Conservation (phyloP, 495 filamentous ascomycete species). For the Chaetomium cochliodes region DNA sequence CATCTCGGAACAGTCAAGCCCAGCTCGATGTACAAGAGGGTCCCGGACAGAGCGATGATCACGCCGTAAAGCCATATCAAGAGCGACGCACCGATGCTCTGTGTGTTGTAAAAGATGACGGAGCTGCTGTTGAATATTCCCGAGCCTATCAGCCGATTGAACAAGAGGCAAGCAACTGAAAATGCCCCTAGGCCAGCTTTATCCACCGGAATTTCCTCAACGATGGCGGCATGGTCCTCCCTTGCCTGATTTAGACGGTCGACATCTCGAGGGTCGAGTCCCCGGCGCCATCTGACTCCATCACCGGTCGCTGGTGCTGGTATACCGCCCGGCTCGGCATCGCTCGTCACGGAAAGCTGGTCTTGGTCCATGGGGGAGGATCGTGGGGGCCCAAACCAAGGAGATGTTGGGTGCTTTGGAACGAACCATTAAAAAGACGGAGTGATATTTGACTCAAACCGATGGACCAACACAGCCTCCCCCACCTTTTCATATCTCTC, state of each 20-base stretch:
- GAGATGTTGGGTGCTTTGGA: too few species aligned
- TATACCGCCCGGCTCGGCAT: neutral
- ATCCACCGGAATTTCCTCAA: slow-evolving; percentile 26
- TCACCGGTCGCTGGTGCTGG: neutral
- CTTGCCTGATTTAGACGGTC: slow-evolving; percentile 21
- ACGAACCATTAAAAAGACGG: too few species aligned
- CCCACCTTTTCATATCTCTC: neutral
- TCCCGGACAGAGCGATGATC: slow-evolving; percentile 20
- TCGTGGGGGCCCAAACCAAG: neutral
- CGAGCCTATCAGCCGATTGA: slow-evolving; percentile 29
- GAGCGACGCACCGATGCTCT: slow-evolving; percentile 24
- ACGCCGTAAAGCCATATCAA: slow-evolving; percentile 25
- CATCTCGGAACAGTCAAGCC: slow-evolving; percentile 26
- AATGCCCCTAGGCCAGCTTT: slow-evolving; percentile 22
- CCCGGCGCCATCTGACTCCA: slow-evolving; percentile 15
- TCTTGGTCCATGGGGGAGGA: neutral
- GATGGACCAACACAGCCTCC: neutral
- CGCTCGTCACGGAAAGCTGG: slow-evolving; percentile 9
- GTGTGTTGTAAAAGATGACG: slow-evolving; percentile 27
- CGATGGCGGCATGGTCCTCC: slow-evolving; percentile 18
- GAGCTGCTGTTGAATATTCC: slow-evolving; percentile 27
- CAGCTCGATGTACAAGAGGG: slow-evolving; percentile 26
- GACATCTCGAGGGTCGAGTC: slow-evolving; percentile 20
- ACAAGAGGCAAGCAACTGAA: slow-evolving; percentile 24
- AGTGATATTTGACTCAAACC: neutral